A percentile compares a stretch with the other conserved stretches of the same genome.
Evolutionary conservation across 352 stramenopile genomes (phyloP).

Genomic region (Pilasporangium apinafurcum): DNA sequence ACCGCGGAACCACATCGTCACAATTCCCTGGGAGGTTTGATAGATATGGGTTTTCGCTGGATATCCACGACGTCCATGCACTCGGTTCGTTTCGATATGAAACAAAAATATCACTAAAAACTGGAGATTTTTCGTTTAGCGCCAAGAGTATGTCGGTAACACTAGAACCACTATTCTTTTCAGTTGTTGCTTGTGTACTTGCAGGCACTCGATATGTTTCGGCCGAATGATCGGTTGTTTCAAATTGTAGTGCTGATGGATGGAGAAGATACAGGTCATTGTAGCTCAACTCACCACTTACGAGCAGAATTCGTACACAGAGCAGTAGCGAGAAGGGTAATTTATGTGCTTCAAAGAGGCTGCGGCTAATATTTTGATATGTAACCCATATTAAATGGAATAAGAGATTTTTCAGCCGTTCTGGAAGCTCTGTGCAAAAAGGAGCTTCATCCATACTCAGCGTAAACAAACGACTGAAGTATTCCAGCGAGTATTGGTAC

Average conservation of each 20-base stretch:
- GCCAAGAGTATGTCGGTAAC: slow-evolving; percentile 16
- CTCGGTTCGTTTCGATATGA: slow-evolving; percentile 34
- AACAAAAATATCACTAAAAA: slow-evolving; percentile 26
- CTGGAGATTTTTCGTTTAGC: slow-evolving; percentile 10
- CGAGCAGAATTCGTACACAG: slow-evolving; percentile 43
- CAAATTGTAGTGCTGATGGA: background rate
- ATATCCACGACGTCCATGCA: slow-evolving; percentile 34
- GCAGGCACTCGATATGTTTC: background rate
- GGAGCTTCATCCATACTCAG: slow-evolving; percentile 40
- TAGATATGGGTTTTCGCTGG: slow-evolving; percentile 26
- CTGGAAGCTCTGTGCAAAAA: slow-evolving; percentile 13
- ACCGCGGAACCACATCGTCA: slow-evolving; percentile 22
- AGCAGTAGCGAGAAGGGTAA: slow-evolving; percentile 61
- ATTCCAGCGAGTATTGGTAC: slow-evolving; percentile 80
- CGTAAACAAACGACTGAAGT: slow-evolving; percentile 62
- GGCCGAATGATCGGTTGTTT: background rate
- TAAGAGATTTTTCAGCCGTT: slow-evolving; percentile 35
- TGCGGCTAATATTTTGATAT: slow-evolving; percentile 65
- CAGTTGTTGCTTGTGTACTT: background rate
- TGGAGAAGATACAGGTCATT: slow-evolving; percentile 34
- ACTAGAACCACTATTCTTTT: background rate
- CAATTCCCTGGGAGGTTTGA: slow-evolving; percentile 23
- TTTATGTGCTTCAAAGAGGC: slow-evolving; percentile 61
- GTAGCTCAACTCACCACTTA: slow-evolving; percentile 24
- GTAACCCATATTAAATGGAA: slow-evolving; percentile 42